A percentile compares a stretch with the other conserved stretches of the same genome.
Conservation (phyloP, 2,329 filamentous ascomycete species). For the Trichoderma afroharzianum region DNA sequence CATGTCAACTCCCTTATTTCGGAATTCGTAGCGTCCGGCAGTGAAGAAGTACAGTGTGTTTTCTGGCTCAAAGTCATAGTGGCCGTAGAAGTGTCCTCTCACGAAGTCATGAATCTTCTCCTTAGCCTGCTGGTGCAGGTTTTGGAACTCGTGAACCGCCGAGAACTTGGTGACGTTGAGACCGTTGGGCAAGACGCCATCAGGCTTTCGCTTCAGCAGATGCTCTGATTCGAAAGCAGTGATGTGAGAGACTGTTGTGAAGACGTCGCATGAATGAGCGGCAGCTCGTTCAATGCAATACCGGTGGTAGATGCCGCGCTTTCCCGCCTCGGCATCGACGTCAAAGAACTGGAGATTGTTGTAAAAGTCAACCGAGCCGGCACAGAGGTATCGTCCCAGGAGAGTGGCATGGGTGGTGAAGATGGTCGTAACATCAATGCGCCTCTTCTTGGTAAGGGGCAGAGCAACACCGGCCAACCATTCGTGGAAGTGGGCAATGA, state of each 20-base stretch:
- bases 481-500: conserved; percentile 98
- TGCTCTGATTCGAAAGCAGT: conserved; percentile 98
- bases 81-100: conserved; percentile 95
- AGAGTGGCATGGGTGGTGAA: conserved; percentile 98
- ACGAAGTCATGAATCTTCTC: conserved; percentile 99
- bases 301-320: conserved; percentile 96
- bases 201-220: conserved; percentile 92
- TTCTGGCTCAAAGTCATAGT: conserved; percentile 94
- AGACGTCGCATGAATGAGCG: conserved; percentile 89
- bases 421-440: conserved; percentile 95
- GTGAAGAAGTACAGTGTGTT: conserved; percentile 99
- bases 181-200: conserved; percentile 93
- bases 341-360: conserved; percentile 98
- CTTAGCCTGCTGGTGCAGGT: conserved; percentile 92
- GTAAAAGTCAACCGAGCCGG: conserved; percentile 97
- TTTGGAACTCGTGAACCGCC: conserved; percentile 98
- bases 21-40: conserved; percentile 92
- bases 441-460: conserved; percentile 86
- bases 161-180: conserved; percentile 97
- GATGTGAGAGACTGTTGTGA: conserved; percentile 98
- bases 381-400: conserved; percentile 91
- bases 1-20: conserved; percentile 99
- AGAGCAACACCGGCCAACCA: conserved; percentile 95
- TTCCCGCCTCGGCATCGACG: conserved; percentile 92
- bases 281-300: conserved; percentile 97